Percentiles rank a stretch among this genome's conserved stretches.
Conservation (phyloP, 768 basidiomycete species). For the Leccinum sublutescens region DNA sequence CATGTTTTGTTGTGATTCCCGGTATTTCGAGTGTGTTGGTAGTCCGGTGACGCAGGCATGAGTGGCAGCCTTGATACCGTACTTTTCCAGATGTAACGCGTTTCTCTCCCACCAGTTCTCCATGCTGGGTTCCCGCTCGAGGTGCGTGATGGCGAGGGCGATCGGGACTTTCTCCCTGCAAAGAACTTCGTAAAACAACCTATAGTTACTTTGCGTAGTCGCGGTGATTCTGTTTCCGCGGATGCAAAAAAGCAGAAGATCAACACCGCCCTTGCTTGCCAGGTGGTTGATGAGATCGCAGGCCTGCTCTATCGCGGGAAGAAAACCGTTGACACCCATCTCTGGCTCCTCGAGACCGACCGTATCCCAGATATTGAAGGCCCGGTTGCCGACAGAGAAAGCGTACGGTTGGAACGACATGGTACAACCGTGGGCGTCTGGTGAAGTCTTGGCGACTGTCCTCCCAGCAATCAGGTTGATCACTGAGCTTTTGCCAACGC, state of each 20-base stretch:
- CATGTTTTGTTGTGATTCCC: slow-evolving; percentile 21
- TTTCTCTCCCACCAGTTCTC: slow-evolving; percentile 37
- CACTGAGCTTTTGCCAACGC: slow-evolving; percentile 36
- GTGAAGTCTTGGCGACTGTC: slow-evolving; percentile 23
- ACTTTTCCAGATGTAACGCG: slow-evolving; percentile 17
- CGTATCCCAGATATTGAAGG: slow-evolving; percentile 34
- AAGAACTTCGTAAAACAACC: slow-evolving; percentile 41
- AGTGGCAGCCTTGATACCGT: slow-evolving; percentile 26
- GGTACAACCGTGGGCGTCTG: slow-evolving; percentile 37
- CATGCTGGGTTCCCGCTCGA: slow-evolving; percentile 37
- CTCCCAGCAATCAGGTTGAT: slow-evolving; percentile 34
- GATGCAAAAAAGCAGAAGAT: slow-evolving; percentile 42
- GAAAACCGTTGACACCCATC: slow-evolving; percentile 24
- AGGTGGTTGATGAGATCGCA: slow-evolving; percentile 35
- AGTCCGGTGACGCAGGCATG: slow-evolving; percentile 39
- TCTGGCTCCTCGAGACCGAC: slow-evolving; percentile 35
- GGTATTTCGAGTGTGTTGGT: slow-evolving; percentile 29
- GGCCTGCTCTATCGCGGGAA: slow-evolving; percentile 32
- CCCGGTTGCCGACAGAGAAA: slow-evolving; percentile 16
- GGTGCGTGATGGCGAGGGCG: slow-evolving; percentile 37
- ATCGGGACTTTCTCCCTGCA: slow-evolving; percentile 35
- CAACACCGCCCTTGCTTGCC: slow-evolving; percentile 32
- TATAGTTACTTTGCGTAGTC: slow-evolving; percentile 39
- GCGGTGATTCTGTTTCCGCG: slow-evolving; percentile 41
- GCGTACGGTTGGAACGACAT: slow-evolving; percentile 32